Base-by-base conservation (phyloP, 2,329 filamentous ascomycete species). In the Neurospora crassa region DNA sequence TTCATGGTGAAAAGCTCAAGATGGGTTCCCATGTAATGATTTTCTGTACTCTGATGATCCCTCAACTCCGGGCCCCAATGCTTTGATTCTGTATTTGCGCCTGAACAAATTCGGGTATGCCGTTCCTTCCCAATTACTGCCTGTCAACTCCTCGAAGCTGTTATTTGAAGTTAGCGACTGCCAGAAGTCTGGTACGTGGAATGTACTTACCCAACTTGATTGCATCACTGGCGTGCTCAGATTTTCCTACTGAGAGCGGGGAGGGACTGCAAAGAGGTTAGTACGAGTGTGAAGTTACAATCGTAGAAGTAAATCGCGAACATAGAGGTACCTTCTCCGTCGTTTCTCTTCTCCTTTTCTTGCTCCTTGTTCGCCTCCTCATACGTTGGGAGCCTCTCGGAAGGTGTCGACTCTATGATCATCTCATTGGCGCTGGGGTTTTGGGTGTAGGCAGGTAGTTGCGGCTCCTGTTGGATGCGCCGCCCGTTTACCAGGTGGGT, bases 261-360 rank as follows among this genome's bases (percentile, higher is more conserved):
- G 45, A 53, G 45, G 11, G 2, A 2, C 45, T 29, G 1, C 2
- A 53, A 0, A 24, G 5, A 16, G 0, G 5, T 53, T 7, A 53
- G 45, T 1, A 14, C 2, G 1, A 53, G 3, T 16, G 8, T 16
- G 45, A 3, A 1, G 20, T 3, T 29, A 11, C 20, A 53, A 29
- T 0, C 0, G 3, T 11, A 5, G n/a, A 10, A n/a, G 43, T 3
- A 14, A 5, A 2, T 53, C 2, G 20, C 3, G 1, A 14, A 14
- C 45, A 14, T 53, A n/a, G n/a, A n/a, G n/a, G n/a, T n/a, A 29
- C 45, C 45, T 29, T 29, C 45, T 5, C 43, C 1, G 3, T 3
- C 6, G n/a, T n/a, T 20, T 24, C 8, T 3, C n/a, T 10, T 24
- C 5, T 11, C 5, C 8, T 47, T 20, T 20, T 10, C 43, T 12